These are phyloP conservation scores for Scytalidium sp. DNA, from an alignment of 2,329 filamentous ascomycete genomes.

Conservation along the genomic window DNA sequence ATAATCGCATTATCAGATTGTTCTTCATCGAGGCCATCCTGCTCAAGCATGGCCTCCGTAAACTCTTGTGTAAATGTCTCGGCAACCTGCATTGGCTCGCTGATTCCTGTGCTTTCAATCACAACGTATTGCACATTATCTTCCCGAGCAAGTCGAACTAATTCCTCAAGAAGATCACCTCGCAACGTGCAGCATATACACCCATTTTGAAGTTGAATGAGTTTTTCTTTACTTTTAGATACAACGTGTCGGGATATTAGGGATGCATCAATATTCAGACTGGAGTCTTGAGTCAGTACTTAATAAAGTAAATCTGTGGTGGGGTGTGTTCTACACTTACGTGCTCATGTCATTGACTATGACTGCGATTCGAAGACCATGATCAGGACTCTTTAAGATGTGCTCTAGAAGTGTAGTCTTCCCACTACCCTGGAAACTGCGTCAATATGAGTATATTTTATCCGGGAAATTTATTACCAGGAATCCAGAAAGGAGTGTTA, in stretches of 20 bases:
- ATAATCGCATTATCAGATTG: slow-evolving; percentile 1
- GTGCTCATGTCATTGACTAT: slow-evolving; percentile 72
- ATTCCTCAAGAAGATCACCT: slow-evolving; percentile 67
- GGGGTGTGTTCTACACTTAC: slow-evolving; percentile 31
- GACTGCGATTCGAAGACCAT: slow-evolving; percentile 66
- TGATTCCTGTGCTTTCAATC: slow-evolving; percentile 70
- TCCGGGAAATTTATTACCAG: slow-evolving; percentile 34
- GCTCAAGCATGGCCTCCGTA: slow-evolving; percentile 12
- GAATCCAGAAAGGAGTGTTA: slow-evolving; percentile 60
- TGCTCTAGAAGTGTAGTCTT: slow-evolving; percentile 71
- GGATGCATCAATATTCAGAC: slow-evolving; percentile 63
- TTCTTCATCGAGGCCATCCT: neutral
- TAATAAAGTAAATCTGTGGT: neutral
- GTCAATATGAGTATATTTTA: slow-evolving; percentile 6
- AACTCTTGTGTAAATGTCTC: slow-evolving; percentile 65
- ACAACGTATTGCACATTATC: slow-evolving; percentile 68
- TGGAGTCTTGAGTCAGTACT: slow-evolving; percentile 18
- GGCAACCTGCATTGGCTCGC: slow-evolving; percentile 70
- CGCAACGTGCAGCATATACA: slow-evolving; percentile 76
- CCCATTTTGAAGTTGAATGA: slow-evolving; percentile 68
- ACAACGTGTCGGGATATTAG: slow-evolving; percentile 56
- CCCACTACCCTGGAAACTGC: slow-evolving; percentile 55
- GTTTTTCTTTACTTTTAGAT: slow-evolving; percentile 58
- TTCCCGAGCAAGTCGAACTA: slow-evolving; percentile 60
- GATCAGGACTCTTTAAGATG: slow-evolving; percentile 60